Evolutionary conservation across 129 eudicot genomes (phyloP), one percentile per base, ranked within the genome.

Genomic region (Erigeron canadensis): DNA sequence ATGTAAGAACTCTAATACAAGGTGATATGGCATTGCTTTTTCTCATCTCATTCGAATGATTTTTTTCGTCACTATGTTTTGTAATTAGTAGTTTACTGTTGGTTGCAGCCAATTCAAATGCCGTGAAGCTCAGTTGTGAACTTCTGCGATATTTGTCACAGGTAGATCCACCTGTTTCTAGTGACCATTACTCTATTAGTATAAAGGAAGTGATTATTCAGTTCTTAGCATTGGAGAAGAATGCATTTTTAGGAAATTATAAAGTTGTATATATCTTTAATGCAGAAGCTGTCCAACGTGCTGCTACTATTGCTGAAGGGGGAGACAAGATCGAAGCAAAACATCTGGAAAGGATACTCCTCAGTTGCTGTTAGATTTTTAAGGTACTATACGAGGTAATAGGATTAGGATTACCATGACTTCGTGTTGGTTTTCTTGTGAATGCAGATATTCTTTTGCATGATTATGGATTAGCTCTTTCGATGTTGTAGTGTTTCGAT

Each of bases 331-430:
- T 90, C 61, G 91, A 89, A 76, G 93, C 96, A 55, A 87, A 97
- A 51, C 98, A 94, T 86, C 84, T 89, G 40, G 98, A 94, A 75
- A 79, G 98, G 79, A 81, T 94, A 71, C 96, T 94, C 98, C 97
- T 54, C 97, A 89, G 71, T 76, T 87, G 69, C 87, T 94, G 37
- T 69, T 94, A 70, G 98, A 94, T 79, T 94, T 94, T 74, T 89
- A 75, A 87, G 87, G 86, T 82, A 81, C 76, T 40, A 44, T 15
- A 7, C 47, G 63, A 57, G 63, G 61, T 80, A 58, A 72, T 40
- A 28, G 57, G 55, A 22, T 19, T 71, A 58, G 67, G 71, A 48
- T 39, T 45, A 48, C 51, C n/a, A 42, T 70, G 46, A 44, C n/a
- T 23, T 56, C 50, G 22, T 69, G 10, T 40, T 50, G 43, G 28